phyloP scores from a whole-genome alignment of 2,329 filamentous ascomycete species.

The Corinectria fuckeliana region DNA sequence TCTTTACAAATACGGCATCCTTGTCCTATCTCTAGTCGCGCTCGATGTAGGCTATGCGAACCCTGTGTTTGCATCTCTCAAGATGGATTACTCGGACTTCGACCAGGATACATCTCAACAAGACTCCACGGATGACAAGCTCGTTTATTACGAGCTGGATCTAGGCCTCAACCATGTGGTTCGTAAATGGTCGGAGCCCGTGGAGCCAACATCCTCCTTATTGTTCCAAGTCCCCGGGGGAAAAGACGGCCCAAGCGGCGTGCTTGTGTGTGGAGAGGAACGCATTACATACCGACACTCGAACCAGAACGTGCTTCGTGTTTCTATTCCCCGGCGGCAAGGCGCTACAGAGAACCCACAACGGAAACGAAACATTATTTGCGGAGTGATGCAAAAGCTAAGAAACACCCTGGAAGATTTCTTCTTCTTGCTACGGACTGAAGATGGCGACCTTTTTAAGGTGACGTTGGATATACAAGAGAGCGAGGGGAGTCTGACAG shows the following conservation, averaged over 20 bases:
- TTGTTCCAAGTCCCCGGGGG: conserved; percentile 96
- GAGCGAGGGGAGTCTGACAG: conserved; percentile 76
- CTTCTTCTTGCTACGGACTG: conserved; percentile 94
- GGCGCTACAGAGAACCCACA: conserved; percentile 92
- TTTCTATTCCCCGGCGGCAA: conserved; percentile 85
- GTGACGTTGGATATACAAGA: conserved; percentile 93
- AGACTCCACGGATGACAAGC: conserved; percentile 87
- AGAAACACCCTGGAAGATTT: conserved; percentile 83
- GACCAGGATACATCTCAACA: conserved; percentile 62
- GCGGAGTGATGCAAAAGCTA: conserved; percentile 97
- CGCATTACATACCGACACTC: conserved; percentile 97
- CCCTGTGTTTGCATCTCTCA: conserved; percentile 92
- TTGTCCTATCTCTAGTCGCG: conserved; percentile 87
- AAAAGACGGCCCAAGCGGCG: conserved; percentile 90
- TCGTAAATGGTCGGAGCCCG: conserved; percentile 92
- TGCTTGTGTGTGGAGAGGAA: conserved; percentile 92
- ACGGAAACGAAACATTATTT: conserved; percentile 83
- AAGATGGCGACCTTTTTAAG: conserved; percentile 98
- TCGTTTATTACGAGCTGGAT: conserved; percentile 98
- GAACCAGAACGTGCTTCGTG: conserved; percentile 86
- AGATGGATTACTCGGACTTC: conserved; percentile 89
- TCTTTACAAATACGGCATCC: conserved; percentile 88
- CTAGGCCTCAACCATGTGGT: conserved; percentile 97
- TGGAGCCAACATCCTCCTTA: conserved; percentile 86
- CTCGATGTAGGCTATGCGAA: conserved; percentile 97